Conservation (phyloP, 805 yeast genomes). For the Cyberlindnera veronae region DNA sequence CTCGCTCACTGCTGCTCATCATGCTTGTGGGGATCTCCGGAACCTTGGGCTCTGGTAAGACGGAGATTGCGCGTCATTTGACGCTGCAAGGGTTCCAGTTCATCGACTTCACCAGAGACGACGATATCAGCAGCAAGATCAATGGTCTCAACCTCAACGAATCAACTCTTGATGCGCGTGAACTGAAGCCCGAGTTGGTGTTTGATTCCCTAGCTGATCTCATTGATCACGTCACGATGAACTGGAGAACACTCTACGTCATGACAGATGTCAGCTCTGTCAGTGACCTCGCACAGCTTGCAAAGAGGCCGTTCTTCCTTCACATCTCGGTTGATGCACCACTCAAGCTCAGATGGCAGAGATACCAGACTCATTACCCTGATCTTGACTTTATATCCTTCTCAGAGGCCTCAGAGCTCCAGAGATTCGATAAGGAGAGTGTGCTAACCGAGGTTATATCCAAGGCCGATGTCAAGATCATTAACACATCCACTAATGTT, state of each 20-base stretch:
- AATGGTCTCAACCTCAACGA: slow-evolving; percentile 20
- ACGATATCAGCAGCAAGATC: slow-evolving; percentile 3
- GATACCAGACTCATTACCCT: slow-evolving; percentile 28
- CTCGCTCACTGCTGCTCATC: no score
- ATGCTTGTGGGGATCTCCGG: slow-evolving; percentile 82
- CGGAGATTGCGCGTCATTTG: slow-evolving; percentile 58
- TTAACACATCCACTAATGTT: slow-evolving; percentile 43
- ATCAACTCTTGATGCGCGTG: slow-evolving; percentile 7
- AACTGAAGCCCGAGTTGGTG: slow-evolving; percentile 22
- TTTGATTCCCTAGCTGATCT: slow-evolving; percentile 44
- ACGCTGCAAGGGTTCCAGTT: slow-evolving; percentile 48
- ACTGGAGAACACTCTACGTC: slow-evolving; percentile 66
- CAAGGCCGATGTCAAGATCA: slow-evolving; percentile 53
- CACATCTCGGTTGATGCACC: slow-evolving; percentile 81
- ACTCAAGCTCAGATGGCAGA: slow-evolving; percentile 39
- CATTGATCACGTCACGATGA: slow-evolving; percentile 56
- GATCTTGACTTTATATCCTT: slow-evolving; percentile 32
- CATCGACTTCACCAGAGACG: slow-evolving; percentile 27
- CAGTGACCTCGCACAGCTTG: slow-evolving; percentile 42
- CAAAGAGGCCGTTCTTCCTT: slow-evolving; percentile 77
- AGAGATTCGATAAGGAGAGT: slow-evolving; percentile 25
- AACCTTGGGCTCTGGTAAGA: slow-evolving; percentile 61
- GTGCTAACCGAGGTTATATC: slow-evolving; percentile 39
- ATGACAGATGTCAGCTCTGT: slow-evolving; percentile 45
- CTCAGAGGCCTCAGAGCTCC: slow-evolving; percentile 35